phyloP scores from a whole-genome alignment of 352 stramenopile species.

The Phytophthora meadii region DNA sequence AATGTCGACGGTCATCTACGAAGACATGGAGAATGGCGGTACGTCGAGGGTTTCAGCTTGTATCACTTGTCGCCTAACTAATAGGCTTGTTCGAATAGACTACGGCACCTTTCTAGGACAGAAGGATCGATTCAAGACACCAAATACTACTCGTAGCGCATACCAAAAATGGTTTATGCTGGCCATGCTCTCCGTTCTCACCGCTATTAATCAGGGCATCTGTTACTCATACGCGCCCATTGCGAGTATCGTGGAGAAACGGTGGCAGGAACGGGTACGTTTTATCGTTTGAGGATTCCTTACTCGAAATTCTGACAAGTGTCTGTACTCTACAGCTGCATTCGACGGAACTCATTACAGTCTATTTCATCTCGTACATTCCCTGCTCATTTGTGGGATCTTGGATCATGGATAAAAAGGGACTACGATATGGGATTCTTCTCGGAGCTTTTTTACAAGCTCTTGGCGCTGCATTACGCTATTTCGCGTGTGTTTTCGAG shows the following conservation, averaged over 20 bases:
- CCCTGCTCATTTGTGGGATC: conserved; percentile 81
- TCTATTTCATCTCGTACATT: conserved; percentile 85
- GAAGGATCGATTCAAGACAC: conserved; percentile 11
- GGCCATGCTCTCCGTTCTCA: conserved; percentile 66
- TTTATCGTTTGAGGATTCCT: background rate
- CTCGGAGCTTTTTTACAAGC: conserved; percentile 67
- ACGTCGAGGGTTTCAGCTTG: background rate
- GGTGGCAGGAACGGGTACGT: conserved; percentile 59
- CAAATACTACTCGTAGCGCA: conserved; percentile 3
- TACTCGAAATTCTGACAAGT: background rate
- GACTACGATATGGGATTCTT: conserved; percentile 66
- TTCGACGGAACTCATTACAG: conserved; percentile 78
- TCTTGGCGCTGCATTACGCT: conserved; percentile 53
- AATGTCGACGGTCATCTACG: conserved; percentile 27
- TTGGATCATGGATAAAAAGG: conserved; percentile 85
- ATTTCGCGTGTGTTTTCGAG: conserved; percentile 41
- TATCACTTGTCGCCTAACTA: background rate
- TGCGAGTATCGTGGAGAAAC: conserved; percentile 63
- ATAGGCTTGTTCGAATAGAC: conserved; percentile 5
- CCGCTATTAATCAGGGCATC: conserved; percentile 74
- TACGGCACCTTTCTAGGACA: conserved; percentile 35
- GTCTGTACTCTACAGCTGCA: conserved; percentile 41
- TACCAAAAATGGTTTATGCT: conserved; percentile 61
- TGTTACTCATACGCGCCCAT: conserved; percentile 86
- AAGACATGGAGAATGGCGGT: conserved; percentile 38